Conservation (phyloP, 306 rosid genomes). For the Coriaria nepalensis region DNA sequence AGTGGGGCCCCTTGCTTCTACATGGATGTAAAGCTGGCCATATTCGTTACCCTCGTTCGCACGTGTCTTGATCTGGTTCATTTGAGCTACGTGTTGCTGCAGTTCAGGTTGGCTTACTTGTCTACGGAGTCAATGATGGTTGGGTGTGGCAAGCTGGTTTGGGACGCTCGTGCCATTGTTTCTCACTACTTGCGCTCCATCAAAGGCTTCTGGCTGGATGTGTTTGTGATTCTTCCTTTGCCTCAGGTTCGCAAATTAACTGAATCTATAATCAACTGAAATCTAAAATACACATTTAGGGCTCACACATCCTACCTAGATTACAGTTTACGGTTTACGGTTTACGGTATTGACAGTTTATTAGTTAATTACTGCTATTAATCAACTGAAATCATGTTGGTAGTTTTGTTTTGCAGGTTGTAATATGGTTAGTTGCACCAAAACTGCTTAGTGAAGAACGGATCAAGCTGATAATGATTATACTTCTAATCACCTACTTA, state of each 20-base stretch:
- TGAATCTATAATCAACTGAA: no score
- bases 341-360: no score
- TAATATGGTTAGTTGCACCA: constrained; percentile 81
- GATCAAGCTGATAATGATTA: constrained; percentile 83
- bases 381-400: not conserved
- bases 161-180: constrained; percentile 82
- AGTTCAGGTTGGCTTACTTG: constrained; percentile 73
- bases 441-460: constrained; percentile 76
- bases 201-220: constrained; percentile 89
- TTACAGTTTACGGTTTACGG: no score
- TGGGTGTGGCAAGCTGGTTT: constrained; percentile 95
- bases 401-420: constrained; percentile 49
- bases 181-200: constrained; percentile 50
- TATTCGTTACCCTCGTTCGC: constrained; percentile 54
- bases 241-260: constrained; percentile 91
- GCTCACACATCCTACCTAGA: no score
- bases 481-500: constrained; percentile 56
- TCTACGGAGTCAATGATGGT: constrained; percentile 80
- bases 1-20: constrained; percentile 75
- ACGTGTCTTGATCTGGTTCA: constrained; percentile 67
- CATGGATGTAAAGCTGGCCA: constrained; percentile 84
- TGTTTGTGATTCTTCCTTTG: constrained; percentile 71
- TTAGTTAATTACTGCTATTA: not conserved
- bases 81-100: constrained; percentile 67
- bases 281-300: not conserved